A percentile compares a stretch with the other conserved stretches of the same genome.
These are phyloP conservation scores for Chytriomyces sp. DNA, from an alignment of 192 early-diverging fungal genomes.

Conservation along the genomic window DNA sequence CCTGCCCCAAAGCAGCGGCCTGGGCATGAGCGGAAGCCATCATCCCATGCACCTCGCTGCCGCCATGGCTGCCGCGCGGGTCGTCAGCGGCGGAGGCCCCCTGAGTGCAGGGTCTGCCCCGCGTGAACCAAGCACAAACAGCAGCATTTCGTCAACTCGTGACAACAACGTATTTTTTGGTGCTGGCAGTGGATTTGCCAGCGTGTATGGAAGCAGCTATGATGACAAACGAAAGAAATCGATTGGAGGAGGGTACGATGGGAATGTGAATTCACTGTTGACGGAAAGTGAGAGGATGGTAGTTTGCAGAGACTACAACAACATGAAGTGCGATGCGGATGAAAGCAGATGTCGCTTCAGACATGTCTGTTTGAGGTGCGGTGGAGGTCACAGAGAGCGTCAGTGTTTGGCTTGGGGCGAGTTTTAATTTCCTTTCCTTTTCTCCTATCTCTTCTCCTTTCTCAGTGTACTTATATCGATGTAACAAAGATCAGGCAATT, in stretches of 20 bases:
- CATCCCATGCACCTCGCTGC: conserved; percentile 32
- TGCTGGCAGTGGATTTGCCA: neutral
- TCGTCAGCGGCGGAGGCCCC: neutral
- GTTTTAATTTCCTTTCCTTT: neutral
- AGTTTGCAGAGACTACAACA: conserved; percentile 39
- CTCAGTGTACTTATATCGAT: neutral
- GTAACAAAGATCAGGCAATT: neutral
- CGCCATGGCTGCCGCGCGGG: conserved; percentile 1
- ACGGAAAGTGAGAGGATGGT: conserved; percentile 21
- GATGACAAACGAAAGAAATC: conserved; percentile 9
- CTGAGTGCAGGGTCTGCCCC: neutral
- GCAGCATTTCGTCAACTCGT: neutral
- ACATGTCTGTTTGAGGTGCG: conserved; percentile 32
- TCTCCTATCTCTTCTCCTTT: neutral
- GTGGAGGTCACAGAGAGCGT: conserved; percentile 24
- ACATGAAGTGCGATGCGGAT: conserved; percentile 25
- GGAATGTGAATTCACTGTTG: conserved; percentile 8
- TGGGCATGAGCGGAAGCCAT: conserved; percentile 22
- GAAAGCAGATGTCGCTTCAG: conserved; percentile 30
- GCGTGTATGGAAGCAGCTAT: neutral
- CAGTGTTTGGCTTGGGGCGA: conserved; percentile 14
- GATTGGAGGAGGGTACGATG: conserved; percentile 1
- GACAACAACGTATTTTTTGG: neutral
- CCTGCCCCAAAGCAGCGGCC: neutral
- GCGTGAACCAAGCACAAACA: neutral